Evolutionary conservation across 371 early-diverging fungal genomes (phyloP).

Genomic region (Smittium culicis): DNA sequence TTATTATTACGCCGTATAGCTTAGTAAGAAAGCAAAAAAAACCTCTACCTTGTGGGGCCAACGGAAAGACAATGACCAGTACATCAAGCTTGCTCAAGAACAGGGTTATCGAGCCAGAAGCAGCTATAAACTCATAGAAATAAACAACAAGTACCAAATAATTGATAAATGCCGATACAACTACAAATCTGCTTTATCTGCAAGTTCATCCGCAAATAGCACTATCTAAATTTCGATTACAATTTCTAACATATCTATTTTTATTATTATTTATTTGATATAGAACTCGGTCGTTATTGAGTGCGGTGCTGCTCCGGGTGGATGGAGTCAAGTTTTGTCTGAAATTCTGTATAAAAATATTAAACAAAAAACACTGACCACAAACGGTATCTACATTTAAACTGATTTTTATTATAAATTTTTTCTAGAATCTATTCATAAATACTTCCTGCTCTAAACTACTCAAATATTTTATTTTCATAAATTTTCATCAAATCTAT

Average conservation of each 20-base stretch:
- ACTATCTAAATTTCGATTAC: too few relatives aligned
- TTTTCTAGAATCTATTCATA: neutral
- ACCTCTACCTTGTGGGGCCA: constrained; percentile 48
- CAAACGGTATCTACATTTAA: neutral
- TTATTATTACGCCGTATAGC: neutral
- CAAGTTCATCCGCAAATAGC: too few relatives aligned
- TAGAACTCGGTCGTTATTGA: constrained; percentile 44
- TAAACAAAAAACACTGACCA: too few relatives aligned
- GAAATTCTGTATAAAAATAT: constrained; percentile 12
- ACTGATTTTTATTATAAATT: neutral
- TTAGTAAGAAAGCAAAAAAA: constrained; percentile 2
- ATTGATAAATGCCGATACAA: constrained; percentile 36
- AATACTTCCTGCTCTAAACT: neutral
- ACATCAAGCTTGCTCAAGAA: constrained; percentile 45
- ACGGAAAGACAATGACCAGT: constrained; percentile 57
- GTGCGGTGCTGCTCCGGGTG: constrained; percentile 83
- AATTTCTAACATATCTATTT: too few relatives aligned
- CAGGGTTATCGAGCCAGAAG: constrained; percentile 72
- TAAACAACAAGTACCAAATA: constrained; percentile 58
- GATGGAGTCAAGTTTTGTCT: constrained; percentile 81
- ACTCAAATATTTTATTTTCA: neutral
- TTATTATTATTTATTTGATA: neutral
- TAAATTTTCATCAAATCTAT: too few relatives aligned
- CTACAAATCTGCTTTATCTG: too few relatives aligned
- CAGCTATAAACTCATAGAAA: constrained; percentile 72